These are phyloP conservation scores for Pterulicium gracile DNA, from an alignment of 1,284 basidiomycete genomes.

Conservation along the genomic window DNA sequence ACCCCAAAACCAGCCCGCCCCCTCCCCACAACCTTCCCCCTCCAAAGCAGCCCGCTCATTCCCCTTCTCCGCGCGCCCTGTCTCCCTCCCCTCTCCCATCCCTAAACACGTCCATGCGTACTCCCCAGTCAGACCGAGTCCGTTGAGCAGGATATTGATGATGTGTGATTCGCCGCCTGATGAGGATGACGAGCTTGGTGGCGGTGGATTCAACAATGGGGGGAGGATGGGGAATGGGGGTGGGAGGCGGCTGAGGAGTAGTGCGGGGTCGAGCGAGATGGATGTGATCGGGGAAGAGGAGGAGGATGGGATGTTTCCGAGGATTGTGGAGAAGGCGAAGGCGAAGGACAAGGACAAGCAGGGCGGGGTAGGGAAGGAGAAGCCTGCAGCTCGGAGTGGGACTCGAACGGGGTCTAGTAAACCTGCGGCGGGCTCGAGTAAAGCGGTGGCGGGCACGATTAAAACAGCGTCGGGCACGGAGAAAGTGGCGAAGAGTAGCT, in stretches of 20 bases:
- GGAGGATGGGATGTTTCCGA: not conserved
- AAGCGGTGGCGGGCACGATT: no score
- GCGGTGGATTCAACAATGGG: no score
- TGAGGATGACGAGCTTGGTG: not conserved
- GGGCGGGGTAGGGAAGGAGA: no score
- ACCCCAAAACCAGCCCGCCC: slow-evolving; percentile 9
- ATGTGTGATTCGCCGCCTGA: slow-evolving; percentile 43
- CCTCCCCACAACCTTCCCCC: slow-evolving; percentile 10
- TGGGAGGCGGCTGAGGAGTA: no score
- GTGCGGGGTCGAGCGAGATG: not conserved
- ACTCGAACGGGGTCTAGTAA: no score
- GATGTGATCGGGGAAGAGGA: not conserved
- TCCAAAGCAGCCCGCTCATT: slow-evolving; percentile 13
- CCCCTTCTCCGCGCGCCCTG: slow-evolving; percentile 16
- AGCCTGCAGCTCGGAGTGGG: no score
- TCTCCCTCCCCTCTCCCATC: slow-evolving; percentile 32
- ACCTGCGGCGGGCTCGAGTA: no score
- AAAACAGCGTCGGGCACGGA: no score
- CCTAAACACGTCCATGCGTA: slow-evolving; percentile 67
- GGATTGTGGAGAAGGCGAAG: not conserved
- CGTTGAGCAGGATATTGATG: slow-evolving; percentile 64
- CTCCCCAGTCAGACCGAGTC: slow-evolving; percentile 66
- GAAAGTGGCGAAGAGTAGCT: no score
- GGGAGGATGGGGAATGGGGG: no score
- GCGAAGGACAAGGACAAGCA: not conserved